Evolutionary conservation across 2,329 filamentous ascomycete genomes (phyloP).

Genomic region (Tolypocladium amazonense): DNA sequence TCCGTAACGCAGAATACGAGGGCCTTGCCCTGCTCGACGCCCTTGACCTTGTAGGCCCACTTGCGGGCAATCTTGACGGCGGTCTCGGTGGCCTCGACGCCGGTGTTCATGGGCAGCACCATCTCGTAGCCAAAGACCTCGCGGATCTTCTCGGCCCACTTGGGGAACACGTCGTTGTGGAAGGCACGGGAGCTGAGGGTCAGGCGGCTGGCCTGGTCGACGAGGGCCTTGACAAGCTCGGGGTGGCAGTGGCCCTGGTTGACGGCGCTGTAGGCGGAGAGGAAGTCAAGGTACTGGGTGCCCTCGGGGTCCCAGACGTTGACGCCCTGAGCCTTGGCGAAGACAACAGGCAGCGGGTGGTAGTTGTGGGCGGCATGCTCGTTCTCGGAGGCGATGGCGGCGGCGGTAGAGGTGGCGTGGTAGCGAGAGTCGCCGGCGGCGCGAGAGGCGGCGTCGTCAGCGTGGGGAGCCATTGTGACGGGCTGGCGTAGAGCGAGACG

Average conservation of each 20-base stretch:
- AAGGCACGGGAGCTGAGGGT: slow-evolving; percentile 92
- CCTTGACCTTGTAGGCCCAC: slow-evolving; percentile 96
- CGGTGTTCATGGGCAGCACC: slow-evolving; percentile 97
- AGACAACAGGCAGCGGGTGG: slow-evolving; percentile 91
- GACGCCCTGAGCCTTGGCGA: slow-evolving; percentile 72
- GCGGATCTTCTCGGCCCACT: slow-evolving; percentile 88
- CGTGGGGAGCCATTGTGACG: slow-evolving; percentile 47
- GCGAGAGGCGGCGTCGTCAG: slow-evolving; percentile 27
- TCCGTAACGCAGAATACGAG: slow-evolving; percentile 74
- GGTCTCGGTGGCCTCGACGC: slow-evolving; percentile 91
- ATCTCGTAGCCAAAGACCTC: slow-evolving; percentile 90
- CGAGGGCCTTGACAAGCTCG: slow-evolving; percentile 81
- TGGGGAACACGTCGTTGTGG: slow-evolving; percentile 96
- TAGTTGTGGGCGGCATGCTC: slow-evolving; percentile 96
- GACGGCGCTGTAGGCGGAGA: slow-evolving; percentile 94
- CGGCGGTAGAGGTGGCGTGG: slow-evolving; percentile 69
- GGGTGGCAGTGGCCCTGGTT: slow-evolving; percentile 98
- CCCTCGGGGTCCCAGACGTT: slow-evolving; percentile 97
- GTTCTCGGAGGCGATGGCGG: slow-evolving; percentile 72
- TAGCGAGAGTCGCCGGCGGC: slow-evolving; percentile 29
- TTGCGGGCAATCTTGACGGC: slow-evolving; percentile 93
- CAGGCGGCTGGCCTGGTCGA: slow-evolving; percentile 78
- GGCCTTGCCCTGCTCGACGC: slow-evolving; percentile 74
- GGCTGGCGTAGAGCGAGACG: neutral
- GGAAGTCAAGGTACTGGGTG: slow-evolving; percentile 91